phyloP scores from a whole-genome alignment of 495 filamentous ascomycete species.

The Neurospora sp. region DNA sequence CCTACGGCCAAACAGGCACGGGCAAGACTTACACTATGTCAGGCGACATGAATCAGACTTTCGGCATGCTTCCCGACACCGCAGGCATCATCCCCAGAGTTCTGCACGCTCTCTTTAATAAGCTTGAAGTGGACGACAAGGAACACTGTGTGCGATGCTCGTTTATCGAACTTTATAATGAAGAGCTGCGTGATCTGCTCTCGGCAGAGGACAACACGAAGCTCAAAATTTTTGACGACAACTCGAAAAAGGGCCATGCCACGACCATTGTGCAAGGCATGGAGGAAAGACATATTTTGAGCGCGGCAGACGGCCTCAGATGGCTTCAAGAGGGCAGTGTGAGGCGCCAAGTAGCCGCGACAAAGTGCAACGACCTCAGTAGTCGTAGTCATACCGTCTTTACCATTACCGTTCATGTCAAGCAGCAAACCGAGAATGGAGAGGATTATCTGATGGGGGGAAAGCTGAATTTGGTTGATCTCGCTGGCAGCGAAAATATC shows the following conservation, averaged over 20 bases:
- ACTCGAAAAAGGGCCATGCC: slow-evolving; percentile 64
- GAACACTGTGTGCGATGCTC: slow-evolving; percentile 95
- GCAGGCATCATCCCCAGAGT: slow-evolving; percentile 92
- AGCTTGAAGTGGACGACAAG: slow-evolving; percentile 63
- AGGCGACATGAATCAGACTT: slow-evolving; percentile 82
- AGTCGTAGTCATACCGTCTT: slow-evolving; percentile 95
- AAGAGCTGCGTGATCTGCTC: slow-evolving; percentile 85
- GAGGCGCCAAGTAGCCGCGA: slow-evolving; percentile 91
- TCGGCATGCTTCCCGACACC: slow-evolving; percentile 76
- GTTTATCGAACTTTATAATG: slow-evolving; percentile 97
- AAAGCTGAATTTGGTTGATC: slow-evolving; percentile 91
- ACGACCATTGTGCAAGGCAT: slow-evolving; percentile 89
- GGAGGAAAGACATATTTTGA: slow-evolving; percentile 90
- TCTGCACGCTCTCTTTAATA: slow-evolving; percentile 74
- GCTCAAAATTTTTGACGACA: slow-evolving; percentile 92
- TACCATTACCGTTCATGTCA: slow-evolving; percentile 82
- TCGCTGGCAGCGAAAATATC: slow-evolving; percentile 96
- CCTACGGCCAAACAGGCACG: slow-evolving; percentile 95
- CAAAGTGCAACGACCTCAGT: slow-evolving; percentile 96
- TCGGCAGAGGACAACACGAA: slow-evolving; percentile 70
- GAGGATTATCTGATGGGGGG: slow-evolving; percentile 90
- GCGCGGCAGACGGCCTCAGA: slow-evolving; percentile 72
- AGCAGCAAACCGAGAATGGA: slow-evolving; percentile 61
- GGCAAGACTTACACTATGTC: slow-evolving; percentile 99
- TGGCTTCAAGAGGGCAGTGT: slow-evolving; percentile 83